Evolutionary conservation across 1,139 yeast genomes (phyloP).

Genomic region (Tardiomyces digboiensis): DNA sequence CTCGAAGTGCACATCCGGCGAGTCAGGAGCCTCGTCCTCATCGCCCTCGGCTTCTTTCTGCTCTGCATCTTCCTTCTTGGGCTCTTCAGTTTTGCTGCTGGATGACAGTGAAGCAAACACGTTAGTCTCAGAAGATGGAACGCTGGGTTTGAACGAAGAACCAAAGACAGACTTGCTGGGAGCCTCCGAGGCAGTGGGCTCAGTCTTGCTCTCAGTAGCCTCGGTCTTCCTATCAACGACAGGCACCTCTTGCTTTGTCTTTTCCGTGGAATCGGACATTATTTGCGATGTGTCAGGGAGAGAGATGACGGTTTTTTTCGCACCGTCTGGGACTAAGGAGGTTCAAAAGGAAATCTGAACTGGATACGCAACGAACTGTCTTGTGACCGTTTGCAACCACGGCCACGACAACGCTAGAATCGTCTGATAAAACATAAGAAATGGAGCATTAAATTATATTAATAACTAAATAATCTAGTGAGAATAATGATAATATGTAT

Average conservation of each 20-base stretch:
- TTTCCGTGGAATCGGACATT: conserved; percentile 1
- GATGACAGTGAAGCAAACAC: conserved; percentile 76
- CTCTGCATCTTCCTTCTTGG: conserved; percentile 30
- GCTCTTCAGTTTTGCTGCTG: conserved; percentile 61
- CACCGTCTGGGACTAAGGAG: too few species aligned
- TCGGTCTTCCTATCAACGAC: conserved; percentile 1
- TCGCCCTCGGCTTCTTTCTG: conserved; percentile 27
- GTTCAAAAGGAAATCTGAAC: not conserved
- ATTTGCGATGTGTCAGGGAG: not conserved
- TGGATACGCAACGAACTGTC: not conserved
- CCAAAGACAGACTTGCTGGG: conserved; percentile 4
- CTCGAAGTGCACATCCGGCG: conserved; percentile 93
- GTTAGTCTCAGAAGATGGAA: conserved; percentile 56
- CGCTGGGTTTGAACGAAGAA: conserved; percentile 3
- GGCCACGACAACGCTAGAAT: too few species aligned
- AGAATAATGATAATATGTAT: too few species aligned
- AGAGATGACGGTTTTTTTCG: too few species aligned
- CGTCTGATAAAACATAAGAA: too few species aligned
- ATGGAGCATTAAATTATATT: too few species aligned
- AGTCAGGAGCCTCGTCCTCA: conserved; percentile 69
- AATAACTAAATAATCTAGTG: too few species aligned
- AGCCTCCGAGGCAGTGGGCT: conserved; percentile 7
- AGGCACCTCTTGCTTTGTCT: conserved; percentile 2
- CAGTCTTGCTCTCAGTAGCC: conserved; percentile 11
- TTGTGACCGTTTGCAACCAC: too few species aligned